A percentile compares a stretch with the other conserved stretches of the same genome.
phyloP scores from a whole-genome alignment of 768 basidiomycete species.

The Infundibulicybe gibba region DNA sequence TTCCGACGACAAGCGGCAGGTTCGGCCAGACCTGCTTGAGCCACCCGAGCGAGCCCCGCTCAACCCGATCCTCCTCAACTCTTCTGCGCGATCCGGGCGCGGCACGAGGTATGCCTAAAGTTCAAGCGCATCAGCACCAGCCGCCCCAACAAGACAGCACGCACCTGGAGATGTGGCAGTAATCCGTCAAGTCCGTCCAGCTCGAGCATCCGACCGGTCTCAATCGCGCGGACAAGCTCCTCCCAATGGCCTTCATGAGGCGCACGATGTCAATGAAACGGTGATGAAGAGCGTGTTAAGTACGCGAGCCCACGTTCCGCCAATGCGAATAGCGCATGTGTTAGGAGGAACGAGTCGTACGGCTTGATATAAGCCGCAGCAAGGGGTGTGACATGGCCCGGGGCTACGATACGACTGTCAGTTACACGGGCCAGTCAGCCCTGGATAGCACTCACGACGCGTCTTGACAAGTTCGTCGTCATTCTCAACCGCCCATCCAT shows the following conservation, averaged over 20 bases:
- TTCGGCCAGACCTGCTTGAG: conserved; percentile 5
- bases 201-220: conserved; percentile 3
- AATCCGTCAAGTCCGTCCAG: conserved; percentile 3
- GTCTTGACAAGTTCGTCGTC: neutral
- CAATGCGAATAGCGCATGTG: conserved; percentile 7
- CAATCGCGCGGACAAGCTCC: conserved; percentile 2
- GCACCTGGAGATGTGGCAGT: conserved; percentile 3
- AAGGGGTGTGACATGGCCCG: conserved; percentile 4
- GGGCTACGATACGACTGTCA: neutral
- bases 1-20: conserved; percentile 1
- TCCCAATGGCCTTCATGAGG: conserved; percentile 7
- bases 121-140: neutral
- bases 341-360: conserved; percentile 3
- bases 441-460: too few relatives aligned
- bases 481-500: conserved; percentile 2
- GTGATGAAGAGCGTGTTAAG: conserved; percentile 6
- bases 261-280: conserved; percentile 5
- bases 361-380: conserved; percentile 5
- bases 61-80: conserved; percentile 4
- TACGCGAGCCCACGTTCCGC: conserved; percentile 2
- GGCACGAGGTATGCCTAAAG: conserved; percentile 3
- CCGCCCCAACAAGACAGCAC: neutral
- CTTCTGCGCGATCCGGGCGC: conserved; percentile 2
- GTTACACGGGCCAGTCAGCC: neutral
- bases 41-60: conserved; percentile 3